Evolutionary conservation across 768 basidiomycete species (phyloP).

Genomic region (Mycena albidolilacea): DNA sequence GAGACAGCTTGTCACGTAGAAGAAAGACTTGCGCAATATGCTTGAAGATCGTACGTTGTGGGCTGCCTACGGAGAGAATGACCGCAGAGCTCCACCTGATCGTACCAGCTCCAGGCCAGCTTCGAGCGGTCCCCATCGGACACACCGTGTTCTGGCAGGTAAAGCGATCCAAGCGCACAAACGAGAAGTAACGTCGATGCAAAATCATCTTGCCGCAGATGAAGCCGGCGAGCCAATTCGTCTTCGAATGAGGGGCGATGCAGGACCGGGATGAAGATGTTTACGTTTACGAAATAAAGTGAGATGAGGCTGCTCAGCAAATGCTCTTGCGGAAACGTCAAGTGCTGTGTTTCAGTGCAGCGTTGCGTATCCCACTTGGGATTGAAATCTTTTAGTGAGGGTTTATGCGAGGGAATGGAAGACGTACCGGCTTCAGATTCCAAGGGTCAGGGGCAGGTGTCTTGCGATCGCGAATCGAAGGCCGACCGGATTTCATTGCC

Average conservation of each 20-base stretch:
- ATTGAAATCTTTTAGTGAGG: background rate
- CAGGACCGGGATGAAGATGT: constrained; percentile 61
- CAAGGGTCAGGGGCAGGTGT: background rate
- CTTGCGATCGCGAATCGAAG: background rate
- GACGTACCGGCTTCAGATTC: background rate
- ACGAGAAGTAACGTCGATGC: constrained; percentile 62
- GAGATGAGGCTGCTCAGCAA: constrained; percentile 60
- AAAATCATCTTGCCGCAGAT: constrained; percentile 57
- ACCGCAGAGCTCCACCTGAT: constrained; percentile 19
- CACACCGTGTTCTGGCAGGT: background rate
- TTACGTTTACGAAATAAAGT: constrained; percentile 62
- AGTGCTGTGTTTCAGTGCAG: background rate
- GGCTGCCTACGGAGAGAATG: constrained; percentile 6
- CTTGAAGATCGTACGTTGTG: constrained; percentile 20
- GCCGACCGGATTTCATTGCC: background rate
- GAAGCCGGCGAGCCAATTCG: constrained; percentile 51
- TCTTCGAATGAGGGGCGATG: constrained; percentile 65
- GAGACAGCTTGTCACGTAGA: background rate
- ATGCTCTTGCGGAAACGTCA: background rate
- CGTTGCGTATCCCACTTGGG: background rate
- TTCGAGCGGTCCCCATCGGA: background rate
- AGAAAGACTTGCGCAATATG: constrained; percentile 20
- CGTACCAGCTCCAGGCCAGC: constrained; percentile 10
- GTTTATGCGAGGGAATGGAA: background rate
- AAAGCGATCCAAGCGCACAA: constrained; percentile 62